Evolutionary conservation across 2,329 filamentous ascomycete species (phyloP), one percentile per base, ranked within the genome.

Genomic region (Claviceps capensis): DNA sequence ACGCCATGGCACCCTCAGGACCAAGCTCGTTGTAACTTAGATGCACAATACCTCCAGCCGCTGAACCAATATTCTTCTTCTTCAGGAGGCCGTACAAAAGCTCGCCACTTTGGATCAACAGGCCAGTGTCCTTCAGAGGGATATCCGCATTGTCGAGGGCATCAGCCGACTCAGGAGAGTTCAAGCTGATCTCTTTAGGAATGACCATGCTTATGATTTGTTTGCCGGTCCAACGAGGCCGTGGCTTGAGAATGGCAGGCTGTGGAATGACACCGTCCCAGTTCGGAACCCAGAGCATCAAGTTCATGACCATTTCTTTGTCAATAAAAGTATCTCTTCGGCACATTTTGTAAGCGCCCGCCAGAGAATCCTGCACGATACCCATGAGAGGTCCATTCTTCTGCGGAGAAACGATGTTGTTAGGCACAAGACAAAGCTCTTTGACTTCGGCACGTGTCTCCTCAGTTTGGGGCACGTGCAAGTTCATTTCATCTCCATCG

Each of bases 401-500:
- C 69, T 98, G 93, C 4, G 93, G 93, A 2, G 94, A 98, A 9
- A 98, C 94, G 62, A 99, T 97, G 68, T 98, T 96, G 61, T 93
- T 79, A 0, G 93, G 93, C n/a, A 99, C 93, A 78, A 97, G 85
- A 67, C 91, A 97, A 14, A 99, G 79, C 65, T 97, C 85, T 67
- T 83, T 88, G 60, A 98, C 82, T 69, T 99, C 93, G 46, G 94
- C 89, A 55, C 93, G 86, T 37, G 94, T 94, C 69, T 99, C 94
- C 65, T 98, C 90, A 40, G 87, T 93, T 65, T 99, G 93, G 4
- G 93, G 94, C 50, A 98, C 94, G 78, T 99, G 93, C 72, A 99
- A 81, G 66, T 99, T 99, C 93, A 99, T 99, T 71, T 99, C 93
- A 67, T 98, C 93, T 72, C 93, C 93, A 65, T 98, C 93, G 72